Evolutionary conservation across 2,329 filamentous ascomycete genomes (phyloP).

Genomic region (Paraphoma chrysanthemicola): DNA sequence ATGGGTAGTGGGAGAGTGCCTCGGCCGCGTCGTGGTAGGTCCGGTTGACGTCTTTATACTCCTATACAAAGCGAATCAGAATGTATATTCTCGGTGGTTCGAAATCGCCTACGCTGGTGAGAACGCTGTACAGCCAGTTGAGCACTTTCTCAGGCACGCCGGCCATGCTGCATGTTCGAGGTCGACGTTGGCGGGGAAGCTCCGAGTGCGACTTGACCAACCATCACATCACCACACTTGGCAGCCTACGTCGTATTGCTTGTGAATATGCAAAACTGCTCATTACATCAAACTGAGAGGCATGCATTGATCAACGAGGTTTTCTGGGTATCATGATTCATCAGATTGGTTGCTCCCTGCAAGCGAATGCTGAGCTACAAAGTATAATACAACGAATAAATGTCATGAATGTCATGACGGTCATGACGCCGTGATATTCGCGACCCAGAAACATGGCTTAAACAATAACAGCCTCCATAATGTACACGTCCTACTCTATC

Average conservation of each 20-base stretch:
- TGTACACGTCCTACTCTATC: slow-evolving; percentile 27
- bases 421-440: slow-evolving; percentile 23
- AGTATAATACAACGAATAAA: slow-evolving; percentile 33
- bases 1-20: slow-evolving; percentile 78
- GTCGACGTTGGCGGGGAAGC: slow-evolving; percentile 35
- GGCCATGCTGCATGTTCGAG: slow-evolving; percentile 52
- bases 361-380: slow-evolving; percentile 12
- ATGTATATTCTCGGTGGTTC: not conserved
- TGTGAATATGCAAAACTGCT: no score
- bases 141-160: slow-evolving; percentile 87
- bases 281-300: no score
- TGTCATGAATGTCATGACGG: slow-evolving; percentile 20
- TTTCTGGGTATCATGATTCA: not conserved
- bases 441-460: slow-evolving; percentile 1
- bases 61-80: slow-evolving; percentile 59
- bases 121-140: slow-evolving; percentile 92
- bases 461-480: slow-evolving; percentile 14
- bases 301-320: no score
- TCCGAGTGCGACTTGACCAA: slow-evolving; percentile 17
- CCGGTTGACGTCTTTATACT: slow-evolving; percentile 91
- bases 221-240: slow-evolving; percentile 25
- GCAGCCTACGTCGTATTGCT: slow-evolving; percentile 9
- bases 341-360: slow-evolving; percentile 10
- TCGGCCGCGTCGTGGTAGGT: slow-evolving; percentile 92
- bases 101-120: slow-evolving; percentile 60